Percentiles rank a stretch among this genome's conserved stretches.
phyloP scores from a whole-genome alignment of 805 yeast genomes.

The Wickerhamiella australiensis region DNA sequence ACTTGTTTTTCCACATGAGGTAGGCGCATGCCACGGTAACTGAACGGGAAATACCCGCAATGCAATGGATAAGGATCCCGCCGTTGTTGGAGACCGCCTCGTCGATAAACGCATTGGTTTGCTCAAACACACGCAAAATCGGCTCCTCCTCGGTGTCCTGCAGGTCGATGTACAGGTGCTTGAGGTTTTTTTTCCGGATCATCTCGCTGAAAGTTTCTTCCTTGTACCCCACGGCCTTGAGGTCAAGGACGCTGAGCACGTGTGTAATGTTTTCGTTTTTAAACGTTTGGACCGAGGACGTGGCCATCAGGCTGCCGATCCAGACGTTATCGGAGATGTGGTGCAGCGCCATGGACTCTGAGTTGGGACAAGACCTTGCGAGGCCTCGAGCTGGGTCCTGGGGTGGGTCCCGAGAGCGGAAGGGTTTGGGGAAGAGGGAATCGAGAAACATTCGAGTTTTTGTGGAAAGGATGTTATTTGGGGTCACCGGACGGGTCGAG shows the following conservation, averaged over 20 bases:
- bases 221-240: conserved; percentile 11
- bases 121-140: conserved; percentile 49
- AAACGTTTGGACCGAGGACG: conserved; percentile 43
- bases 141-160: conserved; percentile 63
- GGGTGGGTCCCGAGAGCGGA: background rate
- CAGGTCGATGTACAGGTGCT: conserved; percentile 35
- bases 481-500: background rate
- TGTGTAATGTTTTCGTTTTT: conserved; percentile 49
- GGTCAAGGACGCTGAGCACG: conserved; percentile 53
- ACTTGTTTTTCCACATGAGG: conserved; percentile 64
- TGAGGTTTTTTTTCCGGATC: conserved; percentile 7
- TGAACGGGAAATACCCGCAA: conserved; percentile 89
- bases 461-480: background rate
- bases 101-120: conserved; percentile 55
- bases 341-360: conserved; percentile 29
- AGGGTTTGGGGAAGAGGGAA: background rate
- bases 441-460: background rate
- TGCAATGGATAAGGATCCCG: conserved; percentile 36
- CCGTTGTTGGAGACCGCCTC: conserved; percentile 32
- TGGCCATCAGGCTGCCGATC: conserved; percentile 60
- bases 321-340: conserved; percentile 72
- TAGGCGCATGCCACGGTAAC: conserved; percentile 80
- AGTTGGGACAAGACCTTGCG: conserved; percentile 1
- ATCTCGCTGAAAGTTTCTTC: conserved; percentile 11
- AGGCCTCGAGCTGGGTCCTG: no score